A percentile compares a stretch with the other conserved stretches of the same genome.
Evolutionary conservation across 208 protist genomes (phyloP).

Genomic region (Acanthamoeba sp.): DNA sequence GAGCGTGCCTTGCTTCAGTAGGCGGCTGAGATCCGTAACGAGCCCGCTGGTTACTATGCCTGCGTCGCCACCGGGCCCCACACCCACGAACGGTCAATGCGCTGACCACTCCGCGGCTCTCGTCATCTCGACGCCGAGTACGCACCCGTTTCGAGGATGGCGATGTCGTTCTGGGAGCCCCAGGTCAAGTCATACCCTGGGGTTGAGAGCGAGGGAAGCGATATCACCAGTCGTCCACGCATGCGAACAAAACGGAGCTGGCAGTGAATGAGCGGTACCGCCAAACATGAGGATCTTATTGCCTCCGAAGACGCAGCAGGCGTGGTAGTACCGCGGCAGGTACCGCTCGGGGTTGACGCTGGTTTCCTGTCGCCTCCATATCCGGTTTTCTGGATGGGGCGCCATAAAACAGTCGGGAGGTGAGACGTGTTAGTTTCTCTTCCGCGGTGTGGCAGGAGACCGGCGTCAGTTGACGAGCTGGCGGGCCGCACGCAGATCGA

Average conservation of each 20-base stretch:
- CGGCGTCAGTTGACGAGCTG: too few relatives aligned
- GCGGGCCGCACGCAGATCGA: background rate
- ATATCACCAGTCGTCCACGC: background rate
- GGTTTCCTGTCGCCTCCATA: background rate
- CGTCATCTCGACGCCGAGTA: too few relatives aligned
- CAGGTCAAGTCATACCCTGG: slow-evolving; percentile 8
- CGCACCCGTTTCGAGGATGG: slow-evolving; percentile 1
- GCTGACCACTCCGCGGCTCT: too few relatives aligned
- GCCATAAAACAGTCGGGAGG: too few relatives aligned
- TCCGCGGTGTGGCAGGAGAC: too few relatives aligned
- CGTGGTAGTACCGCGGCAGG: slow-evolving; percentile 36
- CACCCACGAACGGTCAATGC: background rate
- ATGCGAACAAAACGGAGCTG: background rate
- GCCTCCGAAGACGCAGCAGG: slow-evolving; percentile 34
- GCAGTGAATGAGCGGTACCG: background rate
- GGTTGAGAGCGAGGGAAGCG: too few relatives aligned
- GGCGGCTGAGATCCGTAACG: background rate
- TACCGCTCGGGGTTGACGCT: background rate
- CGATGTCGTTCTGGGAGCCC: slow-evolving; percentile 42
- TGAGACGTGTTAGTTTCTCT: too few relatives aligned
- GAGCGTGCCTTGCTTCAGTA: background rate
- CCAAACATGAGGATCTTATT: slow-evolving; percentile 58
- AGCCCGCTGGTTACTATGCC: slow-evolving; percentile 43
- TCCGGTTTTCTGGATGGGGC: background rate
- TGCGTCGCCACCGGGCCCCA: background rate